Base-by-base conservation (phyloP, 2,329 filamentous ascomycete genomes). In the Botrytis elliptica region DNA sequence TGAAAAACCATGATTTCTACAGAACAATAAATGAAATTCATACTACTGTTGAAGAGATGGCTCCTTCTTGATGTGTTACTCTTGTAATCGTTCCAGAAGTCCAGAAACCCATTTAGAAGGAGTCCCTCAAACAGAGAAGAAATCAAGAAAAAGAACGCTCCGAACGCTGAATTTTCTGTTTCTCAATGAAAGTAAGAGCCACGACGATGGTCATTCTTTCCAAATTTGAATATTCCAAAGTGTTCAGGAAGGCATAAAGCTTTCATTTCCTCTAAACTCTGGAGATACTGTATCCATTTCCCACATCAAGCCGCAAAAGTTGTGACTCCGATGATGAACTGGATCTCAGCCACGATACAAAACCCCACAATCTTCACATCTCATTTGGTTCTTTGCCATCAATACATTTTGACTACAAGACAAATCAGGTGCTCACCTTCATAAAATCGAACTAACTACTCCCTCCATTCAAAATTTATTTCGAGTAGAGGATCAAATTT, bases 141-240 rank as follows among this genome's bases (percentile, higher is more conserved):
- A 3, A 52, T 16, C 0, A n/a, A 52, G 25, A 52, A 12, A n/a
- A 52, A 14, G 25, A 52, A n/a, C 25, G 1, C 5, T 1, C 4
- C 25, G 3, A 5, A 52, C 10, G 25, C 25, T 0, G 25, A 52
- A n/a, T 0, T 14, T 14, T 52, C 25, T n/a, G 0, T 14, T 14
- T 52, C 25, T n/a, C 1, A 12, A 16, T 3, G 12, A 16, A n/a
- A 55, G 0, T 25, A 4, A 16, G 49, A 55, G 49, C 10, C 49
- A 1, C 5, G 25, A 1, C 5, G 25, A 14, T 52, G 10, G 10
- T 55, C 3, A 6, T n/a, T 0, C 25, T n/a, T 16, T 52, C 12
- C 22, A n/a, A 16, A 7, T 7, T 12, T 25, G 12, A 52, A 4
- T 4, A 10, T 22, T 49, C 22, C 25, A 52, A n/a, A n/a, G 12